A percentile compares a stretch with the other conserved stretches of the same genome.
Conservation (phyloP, 2,329 filamentous ascomycete genomes). For the Aspergillus persii region DNA sequence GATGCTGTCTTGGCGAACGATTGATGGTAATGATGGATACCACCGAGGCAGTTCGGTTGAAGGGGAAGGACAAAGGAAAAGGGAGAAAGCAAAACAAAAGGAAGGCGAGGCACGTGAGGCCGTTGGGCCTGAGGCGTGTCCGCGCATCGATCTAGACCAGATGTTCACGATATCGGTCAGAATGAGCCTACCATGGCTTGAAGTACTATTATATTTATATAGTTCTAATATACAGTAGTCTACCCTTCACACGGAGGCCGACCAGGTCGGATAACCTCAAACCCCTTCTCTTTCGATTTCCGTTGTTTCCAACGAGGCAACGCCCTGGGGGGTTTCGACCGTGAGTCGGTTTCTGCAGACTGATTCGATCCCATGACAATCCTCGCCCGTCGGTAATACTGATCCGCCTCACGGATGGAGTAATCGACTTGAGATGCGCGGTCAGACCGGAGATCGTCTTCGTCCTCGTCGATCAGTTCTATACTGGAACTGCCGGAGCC, state of each 20-base stretch:
- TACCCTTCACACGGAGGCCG: not conserved
- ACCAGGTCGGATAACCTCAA: constrained; percentile 4
- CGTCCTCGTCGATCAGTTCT: not conserved
- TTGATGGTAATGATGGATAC: too few relatives aligned
- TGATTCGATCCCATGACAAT: not conserved
- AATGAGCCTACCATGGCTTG: not conserved
- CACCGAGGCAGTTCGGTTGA: too few relatives aligned
- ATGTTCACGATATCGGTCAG: too few relatives aligned
- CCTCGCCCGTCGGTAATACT: not conserved
- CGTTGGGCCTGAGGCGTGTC: too few relatives aligned
- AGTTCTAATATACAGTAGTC: not conserved
- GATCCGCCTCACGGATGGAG: not conserved
- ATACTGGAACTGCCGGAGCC: not conserved
- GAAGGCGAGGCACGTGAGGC: too few relatives aligned
- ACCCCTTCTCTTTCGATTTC: constrained; percentile 6
- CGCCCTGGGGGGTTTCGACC: not conserved
- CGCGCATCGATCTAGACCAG: too few relatives aligned
- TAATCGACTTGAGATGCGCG: not conserved
- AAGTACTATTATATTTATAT: not conserved
- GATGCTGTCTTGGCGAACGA: too few relatives aligned
- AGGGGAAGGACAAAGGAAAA: too few relatives aligned
- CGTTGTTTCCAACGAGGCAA: not conserved
- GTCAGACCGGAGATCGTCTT: not conserved
- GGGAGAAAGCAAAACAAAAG: too few relatives aligned
- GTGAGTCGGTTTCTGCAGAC: not conserved